Evolutionary conservation across 495 filamentous ascomycete genomes (phyloP), one percentile per base, ranked within the genome.

Genomic region (Penicillium riverlandense): DNA sequence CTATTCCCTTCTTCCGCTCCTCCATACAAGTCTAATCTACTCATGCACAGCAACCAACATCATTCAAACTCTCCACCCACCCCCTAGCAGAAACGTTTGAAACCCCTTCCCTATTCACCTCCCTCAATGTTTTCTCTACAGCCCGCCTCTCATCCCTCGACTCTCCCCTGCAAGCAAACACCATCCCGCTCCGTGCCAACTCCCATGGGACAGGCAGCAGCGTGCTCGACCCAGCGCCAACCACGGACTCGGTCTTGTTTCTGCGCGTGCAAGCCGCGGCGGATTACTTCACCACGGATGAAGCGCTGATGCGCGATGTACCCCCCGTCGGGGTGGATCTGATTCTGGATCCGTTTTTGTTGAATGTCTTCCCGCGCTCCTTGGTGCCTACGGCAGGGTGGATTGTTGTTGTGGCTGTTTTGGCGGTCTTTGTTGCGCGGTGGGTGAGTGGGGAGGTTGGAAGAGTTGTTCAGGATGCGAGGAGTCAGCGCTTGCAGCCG

Each of bases 341-440:
- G 41, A 78, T 96, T 59, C 78, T 98, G 16, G 92, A 98, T 66
- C 88, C 89, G 14, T 96, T 79, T 49, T 36, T 90, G 32, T 65
- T 79, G 50, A 87, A 88, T 63, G 52, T 85, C 7, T 71, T 91
- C 47, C 87, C 87, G 8, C 67, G 72, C 39, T 87, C 84, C 13
- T 62, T 92, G 13, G 54, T 86, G 11, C 79, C 79, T 33, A 91
- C 84, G 10, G 77, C 74, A 28, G 59, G 54, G 16, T 87, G 82
- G 61, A 69, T 86, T 39, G 47, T 71, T 6, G 49, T 74, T 14
- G 74, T 90, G 45, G 74, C 75, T 8, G 50, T 72, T 35, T 41
- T 70, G 15, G 74, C 77, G 13, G 74, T 70, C 52, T 65, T 77
- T 47, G 47, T 76, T 32, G 67, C 63, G 1, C 48, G 51, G 12